phyloP scores from a whole-genome alignment of 306 rosid species.

The Betula pendula region DNA sequence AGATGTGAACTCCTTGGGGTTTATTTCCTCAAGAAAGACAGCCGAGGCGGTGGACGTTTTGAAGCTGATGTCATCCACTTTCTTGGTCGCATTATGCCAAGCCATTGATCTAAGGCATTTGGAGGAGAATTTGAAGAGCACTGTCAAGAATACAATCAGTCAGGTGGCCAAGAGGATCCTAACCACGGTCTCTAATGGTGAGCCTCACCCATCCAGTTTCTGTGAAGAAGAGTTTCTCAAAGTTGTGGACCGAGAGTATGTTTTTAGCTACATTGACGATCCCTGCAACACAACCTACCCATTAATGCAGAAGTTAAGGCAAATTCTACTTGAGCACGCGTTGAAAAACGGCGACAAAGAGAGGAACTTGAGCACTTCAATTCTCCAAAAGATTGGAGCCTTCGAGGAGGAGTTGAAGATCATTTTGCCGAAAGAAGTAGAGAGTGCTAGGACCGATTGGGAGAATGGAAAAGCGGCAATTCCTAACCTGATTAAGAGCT shows the following conservation, averaged over 20 bases:
- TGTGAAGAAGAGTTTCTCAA: conserved; percentile 73
- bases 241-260: conserved; percentile 70
- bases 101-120: conserved; percentile 80
- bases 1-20: conserved; percentile 87
- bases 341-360: conserved; percentile 65
- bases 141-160: conserved; percentile 60
- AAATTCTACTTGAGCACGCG: conserved; percentile 78
- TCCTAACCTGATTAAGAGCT: conserved; percentile 65
- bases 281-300: conserved; percentile 77
- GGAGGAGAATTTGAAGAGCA: conserved; percentile 69
- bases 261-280: conserved; percentile 68
- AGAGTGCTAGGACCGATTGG: conserved; percentile 47
- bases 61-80: conserved; percentile 89
- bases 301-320: conserved; percentile 71
- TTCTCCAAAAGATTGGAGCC: conserved; percentile 67
- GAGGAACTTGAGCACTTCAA: conserved; percentile 48
- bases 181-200: conserved; percentile 62
- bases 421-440: conserved; percentile 77
- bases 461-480: conserved; percentile 61
- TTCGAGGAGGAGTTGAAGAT: conserved; percentile 73
- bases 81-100: conserved; percentile 78
- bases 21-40: conserved; percentile 78
- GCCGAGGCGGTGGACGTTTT: conserved; percentile 73
- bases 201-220: conserved; percentile 77
- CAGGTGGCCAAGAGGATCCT: conserved; percentile 68